These are phyloP conservation scores for Raffaelea ambrosiae DNA, from an alignment of 2,329 filamentous ascomycete genomes.

Conservation along the genomic window DNA sequence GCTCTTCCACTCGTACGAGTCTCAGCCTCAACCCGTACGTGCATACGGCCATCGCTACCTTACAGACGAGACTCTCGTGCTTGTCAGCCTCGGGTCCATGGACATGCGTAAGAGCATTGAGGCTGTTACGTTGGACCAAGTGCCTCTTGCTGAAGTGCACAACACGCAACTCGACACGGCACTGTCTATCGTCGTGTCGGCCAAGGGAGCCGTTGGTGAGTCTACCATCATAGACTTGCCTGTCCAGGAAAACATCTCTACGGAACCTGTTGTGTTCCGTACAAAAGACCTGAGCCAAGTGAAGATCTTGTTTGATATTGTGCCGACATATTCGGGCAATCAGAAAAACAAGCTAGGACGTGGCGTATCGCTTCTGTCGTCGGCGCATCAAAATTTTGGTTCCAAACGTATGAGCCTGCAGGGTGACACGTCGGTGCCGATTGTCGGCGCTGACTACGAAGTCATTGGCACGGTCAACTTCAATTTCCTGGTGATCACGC, in stretches of 20 bases:
- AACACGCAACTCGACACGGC: constrained; percentile 91
- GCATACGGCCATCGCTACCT: constrained; percentile 95
- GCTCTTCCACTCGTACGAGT: constrained; percentile 26
- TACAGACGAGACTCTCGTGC: constrained; percentile 76
- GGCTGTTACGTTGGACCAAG: constrained; percentile 78
- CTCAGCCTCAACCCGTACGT: constrained; percentile 64
- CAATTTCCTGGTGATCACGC: constrained; percentile 91
- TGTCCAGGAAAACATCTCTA: constrained; percentile 86
- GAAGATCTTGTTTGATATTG: constrained; percentile 86
- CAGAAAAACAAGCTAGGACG: constrained; percentile 84
- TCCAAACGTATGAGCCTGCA: constrained; percentile 85
- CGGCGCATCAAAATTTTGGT: constrained; percentile 73
- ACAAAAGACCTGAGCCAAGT: constrained; percentile 70
- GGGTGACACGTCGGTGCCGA: constrained; percentile 85
- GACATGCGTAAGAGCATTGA: constrained; percentile 76
- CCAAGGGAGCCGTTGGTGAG: constrained; percentile 76
- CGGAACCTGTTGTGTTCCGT: constrained; percentile 86
- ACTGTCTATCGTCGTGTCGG: constrained; percentile 82
- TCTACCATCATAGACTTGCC: constrained; percentile 85
- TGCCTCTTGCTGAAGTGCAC: constrained; percentile 81
- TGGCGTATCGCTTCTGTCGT: constrained; percentile 79
- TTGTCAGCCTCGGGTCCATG: constrained; percentile 92
- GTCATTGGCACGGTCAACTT: constrained; percentile 94
- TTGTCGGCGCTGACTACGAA: constrained; percentile 75
- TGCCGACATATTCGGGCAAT: constrained; percentile 89